phyloP scores from a whole-genome alignment of 1,284 basidiomycete species.

The Marasmius tenuissimus region DNA sequence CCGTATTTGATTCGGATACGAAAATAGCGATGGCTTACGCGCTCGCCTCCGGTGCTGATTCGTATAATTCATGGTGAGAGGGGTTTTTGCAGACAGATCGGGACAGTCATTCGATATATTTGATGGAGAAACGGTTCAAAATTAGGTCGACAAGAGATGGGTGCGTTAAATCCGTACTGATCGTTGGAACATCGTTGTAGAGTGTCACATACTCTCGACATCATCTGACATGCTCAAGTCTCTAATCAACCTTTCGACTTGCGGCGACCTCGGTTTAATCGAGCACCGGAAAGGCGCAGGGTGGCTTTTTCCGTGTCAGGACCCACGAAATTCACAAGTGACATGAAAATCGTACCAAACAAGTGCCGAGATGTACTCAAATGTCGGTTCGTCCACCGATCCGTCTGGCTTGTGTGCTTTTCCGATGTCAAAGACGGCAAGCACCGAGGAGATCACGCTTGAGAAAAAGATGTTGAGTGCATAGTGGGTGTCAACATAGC shows the following conservation, averaged over 20 bases:
- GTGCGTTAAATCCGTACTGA: too few species aligned
- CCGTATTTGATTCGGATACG: too few species aligned
- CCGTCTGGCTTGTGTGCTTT: slow-evolving; percentile 29
- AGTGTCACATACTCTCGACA: background rate
- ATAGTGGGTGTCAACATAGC: slow-evolving; percentile 32
- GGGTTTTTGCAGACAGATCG: too few species aligned
- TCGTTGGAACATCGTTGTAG: too few species aligned
- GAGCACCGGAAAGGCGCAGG: background rate
- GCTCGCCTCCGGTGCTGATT: too few species aligned
- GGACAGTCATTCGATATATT: too few species aligned
- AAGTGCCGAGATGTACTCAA: slow-evolving; percentile 22
- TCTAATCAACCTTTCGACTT: background rate
- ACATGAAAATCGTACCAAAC: slow-evolving; percentile 22
- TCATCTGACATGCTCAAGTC: background rate
- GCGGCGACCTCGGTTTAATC: background rate
- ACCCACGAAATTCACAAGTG: background rate
- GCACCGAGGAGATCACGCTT: slow-evolving; percentile 36
- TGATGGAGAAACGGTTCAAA: too few species aligned
- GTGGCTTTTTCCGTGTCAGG: background rate
- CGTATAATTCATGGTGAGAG: too few species aligned
- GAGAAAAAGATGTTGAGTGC: slow-evolving; percentile 31
- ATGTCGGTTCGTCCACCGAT: slow-evolving; percentile 24
- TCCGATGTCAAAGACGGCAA: slow-evolving; percentile 34
- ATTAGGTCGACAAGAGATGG: too few species aligned
- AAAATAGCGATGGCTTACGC: too few species aligned